Percentiles rank a stretch among this genome's conserved stretches.
Conservation (phyloP, 164 flowering plant genomes). For the Dillenia turbinata region DNA sequence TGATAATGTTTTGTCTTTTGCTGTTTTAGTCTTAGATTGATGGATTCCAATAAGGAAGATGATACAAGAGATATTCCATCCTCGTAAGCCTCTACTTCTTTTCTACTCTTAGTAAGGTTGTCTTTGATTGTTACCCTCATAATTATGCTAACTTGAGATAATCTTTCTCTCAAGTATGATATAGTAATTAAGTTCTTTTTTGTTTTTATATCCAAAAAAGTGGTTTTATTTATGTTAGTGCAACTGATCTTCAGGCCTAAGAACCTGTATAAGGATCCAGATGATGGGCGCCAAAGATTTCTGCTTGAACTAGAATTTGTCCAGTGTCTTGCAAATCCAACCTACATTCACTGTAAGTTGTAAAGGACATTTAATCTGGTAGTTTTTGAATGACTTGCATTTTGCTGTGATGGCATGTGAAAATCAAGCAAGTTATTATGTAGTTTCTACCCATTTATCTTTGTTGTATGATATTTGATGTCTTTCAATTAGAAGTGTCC, state of each 20-base stretch:
- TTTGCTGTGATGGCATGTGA: too few species aligned
- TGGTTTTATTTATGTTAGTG: neutral
- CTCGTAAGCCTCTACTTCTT: conserved; percentile 5
- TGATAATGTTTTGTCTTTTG: neutral
- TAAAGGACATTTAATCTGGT: too few species aligned
- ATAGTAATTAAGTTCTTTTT: neutral
- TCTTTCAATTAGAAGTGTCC: too few species aligned
- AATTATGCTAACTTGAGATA: neutral
- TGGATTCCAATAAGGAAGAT: conserved; percentile 13
- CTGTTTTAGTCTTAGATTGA: neutral
- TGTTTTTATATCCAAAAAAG: neutral
- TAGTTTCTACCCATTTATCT: too few species aligned
- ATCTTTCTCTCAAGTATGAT: neutral
- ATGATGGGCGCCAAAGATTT: conserved; percentile 90
- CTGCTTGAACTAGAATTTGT: conserved; percentile 92
- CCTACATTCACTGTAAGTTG: conserved; percentile 87
- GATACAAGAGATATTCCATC: conserved; percentile 7
- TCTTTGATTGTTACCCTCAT: neutral
- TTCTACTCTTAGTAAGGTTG: too few species aligned
- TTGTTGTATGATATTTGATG: too few species aligned
- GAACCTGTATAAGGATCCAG: conserved; percentile 80
- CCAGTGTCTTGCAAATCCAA: conserved; percentile 95
- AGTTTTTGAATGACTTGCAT: too few species aligned
- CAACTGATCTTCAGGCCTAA: conserved; percentile 41
- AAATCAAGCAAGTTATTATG: too few species aligned